Conservation (phyloP, 2,329 filamentous ascomycete species). For the Apiospora phragmitis region DNA sequence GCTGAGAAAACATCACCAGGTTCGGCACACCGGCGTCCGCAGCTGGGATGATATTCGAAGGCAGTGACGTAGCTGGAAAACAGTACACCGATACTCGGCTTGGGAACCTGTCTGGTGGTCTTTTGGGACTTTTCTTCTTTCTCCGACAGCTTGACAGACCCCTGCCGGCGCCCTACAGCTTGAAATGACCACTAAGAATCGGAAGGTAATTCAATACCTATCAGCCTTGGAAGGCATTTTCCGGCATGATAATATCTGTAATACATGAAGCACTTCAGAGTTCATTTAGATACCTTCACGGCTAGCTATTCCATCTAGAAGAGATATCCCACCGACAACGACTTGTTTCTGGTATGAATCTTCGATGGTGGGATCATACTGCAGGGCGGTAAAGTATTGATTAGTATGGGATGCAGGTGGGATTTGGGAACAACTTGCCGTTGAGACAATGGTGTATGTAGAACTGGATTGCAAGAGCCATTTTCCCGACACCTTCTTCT, state of each 20-base stretch:
- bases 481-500: constrained; percentile 92
- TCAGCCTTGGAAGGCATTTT: too few relatives aligned
- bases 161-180: too few relatives aligned
- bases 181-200: too few relatives aligned
- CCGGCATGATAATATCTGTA: background rate
- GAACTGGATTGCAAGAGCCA: constrained; percentile 91
- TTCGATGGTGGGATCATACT: constrained; percentile 88
- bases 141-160: too few relatives aligned
- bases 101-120: too few relatives aligned
- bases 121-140: too few relatives aligned
- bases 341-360: constrained; percentile 87
- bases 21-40: too few relatives aligned
- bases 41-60: too few relatives aligned
- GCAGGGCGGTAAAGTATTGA: constrained; percentile 7
- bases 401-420: background rate
- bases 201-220: too few relatives aligned
- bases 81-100: too few relatives aligned
- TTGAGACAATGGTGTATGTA: constrained; percentile 98
- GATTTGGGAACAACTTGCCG: constrained; percentile 49
- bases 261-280: background rate
- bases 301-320: background rate
- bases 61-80: too few relatives aligned
- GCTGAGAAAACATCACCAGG: too few relatives aligned
- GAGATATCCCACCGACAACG: constrained; percentile 71
- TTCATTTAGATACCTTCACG: background rate